Evolutionary conservation across 805 yeast species (phyloP), one percentile per base, ranked within the genome.

Genomic region (Barnettozyma siamensis): DNA sequence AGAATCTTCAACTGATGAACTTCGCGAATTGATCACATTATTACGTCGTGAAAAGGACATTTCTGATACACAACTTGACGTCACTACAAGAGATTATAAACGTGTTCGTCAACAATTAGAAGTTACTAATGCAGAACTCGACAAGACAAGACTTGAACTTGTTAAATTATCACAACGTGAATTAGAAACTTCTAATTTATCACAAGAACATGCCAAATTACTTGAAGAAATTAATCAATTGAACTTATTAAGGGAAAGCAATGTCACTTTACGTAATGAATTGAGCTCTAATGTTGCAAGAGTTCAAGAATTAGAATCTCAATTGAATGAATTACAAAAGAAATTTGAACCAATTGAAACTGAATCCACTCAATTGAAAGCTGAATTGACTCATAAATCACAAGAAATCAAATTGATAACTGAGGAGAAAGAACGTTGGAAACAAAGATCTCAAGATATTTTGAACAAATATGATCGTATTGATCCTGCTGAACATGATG

Each of bases 31-130:
- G 21, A 63, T 88, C 28, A 57, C 70, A 2, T 80, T 73, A 51
- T 64, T 88, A 43, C 80, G 89, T 35, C 77, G 82, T 46, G 94
- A 86, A 49, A 83, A 81, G 53, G 95, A 88, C 47, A 67, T 80
- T 5, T 69, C 80, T 1, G 81, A 78, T 36, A 72, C 78, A 8
- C 83, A 80, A 50, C 64, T 78, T 24, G 76, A 74, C 35, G 63
- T 67, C 30, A 60, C 73, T 4, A 57, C 62, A 10, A 75, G 78
- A 43, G 93, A 84, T 50, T 70, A 72, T 42, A 67, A 65, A 29
- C 65, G 75, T 30, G 60, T 79, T 23, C 71, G 75, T 46, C 76
- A 75, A 44, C 70, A 71, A 30, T 63, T 83, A 32, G 67, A 67
- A 2, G 62, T 67, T 39, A 59, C 72, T 3, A 67, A 63, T 23